phyloP scores from a whole-genome alignment of 192 early-diverging fungal species.

The Podila clonocystis region DNA sequence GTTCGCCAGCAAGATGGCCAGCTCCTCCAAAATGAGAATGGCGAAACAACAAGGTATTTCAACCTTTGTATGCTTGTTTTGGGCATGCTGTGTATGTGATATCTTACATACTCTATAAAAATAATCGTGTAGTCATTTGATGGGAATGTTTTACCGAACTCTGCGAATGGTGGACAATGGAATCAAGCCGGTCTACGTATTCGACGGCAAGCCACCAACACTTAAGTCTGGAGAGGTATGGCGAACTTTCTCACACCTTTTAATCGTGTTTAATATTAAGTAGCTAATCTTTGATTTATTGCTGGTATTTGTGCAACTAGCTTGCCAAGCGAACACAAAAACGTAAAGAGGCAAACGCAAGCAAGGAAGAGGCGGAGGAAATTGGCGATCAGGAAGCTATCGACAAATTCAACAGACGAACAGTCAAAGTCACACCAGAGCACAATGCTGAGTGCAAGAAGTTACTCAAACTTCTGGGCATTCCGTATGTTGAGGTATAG shows the following conservation, averaged over 20 bases:
- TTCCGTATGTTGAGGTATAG: conserved; percentile 85
- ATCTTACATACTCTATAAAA: neutral
- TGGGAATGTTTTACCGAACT: conserved; percentile 97
- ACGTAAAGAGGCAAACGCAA: conserved; percentile 75
- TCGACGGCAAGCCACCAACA: conserved; percentile 96
- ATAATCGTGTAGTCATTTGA: conserved; percentile 77
- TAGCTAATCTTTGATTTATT: neutral
- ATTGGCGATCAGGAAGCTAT: conserved; percentile 81
- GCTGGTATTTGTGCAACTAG: conserved; percentile 23
- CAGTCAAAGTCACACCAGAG: conserved; percentile 92
- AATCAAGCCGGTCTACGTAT: conserved; percentile 96
- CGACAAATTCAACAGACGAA: conserved; percentile 86
- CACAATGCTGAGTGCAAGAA: conserved; percentile 94
- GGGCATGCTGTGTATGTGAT: neutral
- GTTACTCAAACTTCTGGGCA: conserved; percentile 90
- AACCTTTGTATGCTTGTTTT: neutral
- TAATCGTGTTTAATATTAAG: neutral
- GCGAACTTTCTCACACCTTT: neutral
- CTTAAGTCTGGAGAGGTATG: conserved; percentile 91
- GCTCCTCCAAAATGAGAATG: conserved; percentile 87
- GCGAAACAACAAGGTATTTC: conserved; percentile 88
- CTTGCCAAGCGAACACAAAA: conserved; percentile 78
- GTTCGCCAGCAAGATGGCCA: conserved; percentile 90
- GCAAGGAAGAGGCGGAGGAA: conserved; percentile 78
- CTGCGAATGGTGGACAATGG: conserved; percentile 97